phyloP scores from a whole-genome alignment of 345 rosid species.

The Linum tenue region DNA sequence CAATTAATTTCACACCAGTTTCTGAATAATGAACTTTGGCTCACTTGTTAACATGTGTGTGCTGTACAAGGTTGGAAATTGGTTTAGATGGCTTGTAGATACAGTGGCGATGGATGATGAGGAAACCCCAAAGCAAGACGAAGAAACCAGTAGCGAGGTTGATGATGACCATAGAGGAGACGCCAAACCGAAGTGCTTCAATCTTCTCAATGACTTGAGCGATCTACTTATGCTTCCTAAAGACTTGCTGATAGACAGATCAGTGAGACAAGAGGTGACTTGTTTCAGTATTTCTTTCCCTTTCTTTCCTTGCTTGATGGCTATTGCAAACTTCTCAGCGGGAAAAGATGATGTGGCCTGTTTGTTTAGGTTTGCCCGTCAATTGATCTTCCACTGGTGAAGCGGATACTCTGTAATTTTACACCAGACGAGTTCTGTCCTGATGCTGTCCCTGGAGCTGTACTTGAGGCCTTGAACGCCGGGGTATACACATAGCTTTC shows the following conservation, averaged over 20 bases:
- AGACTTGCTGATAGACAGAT: constrained; percentile 73
- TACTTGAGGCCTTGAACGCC: constrained; percentile 76
- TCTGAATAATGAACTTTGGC: neutral
- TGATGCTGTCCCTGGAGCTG: constrained; percentile 82
- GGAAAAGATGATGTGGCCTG: no score
- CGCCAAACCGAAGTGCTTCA: constrained; percentile 38
- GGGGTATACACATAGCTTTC: constrained; percentile 39
- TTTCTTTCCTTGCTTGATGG: neutral
- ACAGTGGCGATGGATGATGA: constrained; percentile 52
- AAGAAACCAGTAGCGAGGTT: constrained; percentile 17
- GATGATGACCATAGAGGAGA: constrained; percentile 27
- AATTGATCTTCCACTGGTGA: constrained; percentile 55
- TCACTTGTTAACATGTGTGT: constrained; percentile 8
- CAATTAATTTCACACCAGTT: constrained; percentile 34
- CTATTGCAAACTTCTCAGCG: neutral
- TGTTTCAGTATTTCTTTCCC: neutral
- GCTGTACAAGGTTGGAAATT: constrained; percentile 63
- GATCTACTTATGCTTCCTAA: constrained; percentile 98
- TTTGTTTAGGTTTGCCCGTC: constrained; percentile 64
- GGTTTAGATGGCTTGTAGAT: constrained; percentile 83
- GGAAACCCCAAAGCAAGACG: neutral
- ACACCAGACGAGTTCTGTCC: constrained; percentile 97
- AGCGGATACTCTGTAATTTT: constrained; percentile 87
- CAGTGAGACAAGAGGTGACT: constrained; percentile 66
- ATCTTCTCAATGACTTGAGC: constrained; percentile 66